A percentile compares a stretch with the other conserved stretches of the same genome.
These are phyloP conservation scores for Yamagishiella unicocca DNA, from an alignment of 139 green algal genomes.

Conservation along the genomic window DNA sequence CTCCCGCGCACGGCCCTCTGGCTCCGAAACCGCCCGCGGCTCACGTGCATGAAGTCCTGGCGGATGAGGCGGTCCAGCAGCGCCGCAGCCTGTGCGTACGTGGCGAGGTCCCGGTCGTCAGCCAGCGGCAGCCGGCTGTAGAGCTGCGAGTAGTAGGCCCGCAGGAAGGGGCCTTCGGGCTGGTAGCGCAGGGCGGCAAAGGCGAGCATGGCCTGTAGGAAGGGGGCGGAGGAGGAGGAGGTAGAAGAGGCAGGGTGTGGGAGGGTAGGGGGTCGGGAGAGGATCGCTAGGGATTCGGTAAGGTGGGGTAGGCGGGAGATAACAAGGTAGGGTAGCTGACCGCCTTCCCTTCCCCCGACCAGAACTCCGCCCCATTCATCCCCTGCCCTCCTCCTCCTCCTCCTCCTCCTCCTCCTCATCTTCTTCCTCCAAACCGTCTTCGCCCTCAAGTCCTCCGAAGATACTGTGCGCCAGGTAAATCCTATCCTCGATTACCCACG, in stretches of 20 bases:
- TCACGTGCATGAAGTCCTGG: slow-evolving; percentile 55
- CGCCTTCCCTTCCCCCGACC: too few relatives aligned
- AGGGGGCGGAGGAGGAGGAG: not conserved
- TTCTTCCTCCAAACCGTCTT: not conserved
- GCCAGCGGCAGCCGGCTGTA: slow-evolving; percentile 57
- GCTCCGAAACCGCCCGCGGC: too few relatives aligned
- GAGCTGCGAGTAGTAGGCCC: slow-evolving; percentile 47
- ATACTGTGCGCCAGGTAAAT: too few relatives aligned
- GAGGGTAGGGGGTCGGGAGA: too few relatives aligned
- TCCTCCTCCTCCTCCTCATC: not conserved
- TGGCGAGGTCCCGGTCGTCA: slow-evolving; percentile 58
- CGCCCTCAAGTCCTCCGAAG: too few relatives aligned
- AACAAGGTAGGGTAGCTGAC: too few relatives aligned
- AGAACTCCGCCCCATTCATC: not conserved
- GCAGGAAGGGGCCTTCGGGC: slow-evolving; percentile 46
- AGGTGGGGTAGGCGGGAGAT: too few relatives aligned
- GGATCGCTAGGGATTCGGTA: too few relatives aligned
- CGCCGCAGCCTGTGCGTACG: slow-evolving; percentile 37
- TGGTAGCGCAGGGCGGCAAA: slow-evolving; percentile 46
- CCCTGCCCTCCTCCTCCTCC: not conserved
- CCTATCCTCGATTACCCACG: too few relatives aligned
- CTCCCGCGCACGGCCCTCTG: too few relatives aligned
- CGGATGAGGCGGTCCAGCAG: slow-evolving; percentile 25
- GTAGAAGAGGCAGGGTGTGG: not conserved
- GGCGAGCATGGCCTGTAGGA: slow-evolving; percentile 48